A percentile compares a stretch with the other conserved stretches of the same genome.
phyloP scores from a whole-genome alignment of 1,284 basidiomycete genomes.

The Kalmanozyma brasiliensis region DNA sequence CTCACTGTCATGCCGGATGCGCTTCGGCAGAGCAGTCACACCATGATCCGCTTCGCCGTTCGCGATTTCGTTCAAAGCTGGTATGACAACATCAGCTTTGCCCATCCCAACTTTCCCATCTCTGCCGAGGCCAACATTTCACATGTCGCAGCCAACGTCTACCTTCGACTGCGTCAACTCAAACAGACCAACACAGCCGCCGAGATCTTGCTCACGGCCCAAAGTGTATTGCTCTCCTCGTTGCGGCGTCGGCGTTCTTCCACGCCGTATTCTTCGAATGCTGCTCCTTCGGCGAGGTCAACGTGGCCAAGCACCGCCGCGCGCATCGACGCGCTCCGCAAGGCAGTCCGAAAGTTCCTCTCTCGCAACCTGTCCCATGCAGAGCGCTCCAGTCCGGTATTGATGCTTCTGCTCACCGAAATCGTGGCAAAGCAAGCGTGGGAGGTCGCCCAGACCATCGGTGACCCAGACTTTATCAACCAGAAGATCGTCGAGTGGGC shows the following conservation, averaged over 20 bases:
- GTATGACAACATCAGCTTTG: conserved; percentile 59
- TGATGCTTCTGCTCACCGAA: conserved; percentile 54
- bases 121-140: conserved; percentile 54
- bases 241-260: conserved; percentile 39
- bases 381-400: conserved; percentile 47
- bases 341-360: conserved; percentile 52
- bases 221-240: conserved; percentile 55
- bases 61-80: conserved; percentile 60
- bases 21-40: conserved; percentile 39
- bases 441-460: conserved; percentile 55
- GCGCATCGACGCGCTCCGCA: conserved; percentile 50
- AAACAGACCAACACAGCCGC: conserved; percentile 50
- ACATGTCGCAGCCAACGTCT: conserved; percentile 48
- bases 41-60: conserved; percentile 48
- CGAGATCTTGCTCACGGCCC: conserved; percentile 54
- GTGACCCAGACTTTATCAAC: conserved; percentile 62
- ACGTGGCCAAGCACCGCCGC: conserved; percentile 53
- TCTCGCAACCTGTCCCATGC: conserved; percentile 43
- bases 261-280: conserved; percentile 1
- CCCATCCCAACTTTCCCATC: conserved; percentile 52
- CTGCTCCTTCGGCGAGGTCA: conserved; percentile 16
- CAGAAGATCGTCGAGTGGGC: conserved; percentile 55
- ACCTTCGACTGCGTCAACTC: conserved; percentile 34
- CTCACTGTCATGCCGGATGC: conserved; percentile 39
- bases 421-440: conserved; percentile 57